phyloP scores from a whole-genome alignment of 768 basidiomycete genomes.

The Chalciporus piperatus region DNA sequence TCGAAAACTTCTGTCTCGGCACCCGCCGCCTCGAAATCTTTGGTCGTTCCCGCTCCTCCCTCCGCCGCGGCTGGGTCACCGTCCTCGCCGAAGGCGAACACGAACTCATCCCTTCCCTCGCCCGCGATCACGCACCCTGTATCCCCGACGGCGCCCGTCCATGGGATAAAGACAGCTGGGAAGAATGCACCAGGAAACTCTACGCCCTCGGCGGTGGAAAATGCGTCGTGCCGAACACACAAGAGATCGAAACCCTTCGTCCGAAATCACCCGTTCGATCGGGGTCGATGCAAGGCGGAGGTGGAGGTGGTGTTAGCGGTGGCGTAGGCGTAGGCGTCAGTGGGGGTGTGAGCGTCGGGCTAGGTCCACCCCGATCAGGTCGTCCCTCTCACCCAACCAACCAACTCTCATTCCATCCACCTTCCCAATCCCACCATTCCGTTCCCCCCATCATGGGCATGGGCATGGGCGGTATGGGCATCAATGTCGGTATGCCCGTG shows the following conservation, averaged over 20 bases:
- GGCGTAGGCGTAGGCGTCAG: conserved; percentile 19
- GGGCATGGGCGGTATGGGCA: conserved; percentile 36
- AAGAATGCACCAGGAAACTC: conserved; percentile 54
- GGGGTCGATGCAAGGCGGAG: conserved; percentile 26
- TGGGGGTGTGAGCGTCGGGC: conserved; percentile 17
- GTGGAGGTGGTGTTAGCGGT: conserved; percentile 27
- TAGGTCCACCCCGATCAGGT: conserved; percentile 17
- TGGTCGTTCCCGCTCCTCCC: conserved; percentile 60
- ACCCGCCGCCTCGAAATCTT: conserved; percentile 89
- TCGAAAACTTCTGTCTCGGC: conserved; percentile 98
- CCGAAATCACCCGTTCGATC: conserved; percentile 78
- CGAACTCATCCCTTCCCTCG: conserved; percentile 41
- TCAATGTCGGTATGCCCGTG: conserved; percentile 36
- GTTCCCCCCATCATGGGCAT: conserved; percentile 43
- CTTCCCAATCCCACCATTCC: conserved; percentile 20
- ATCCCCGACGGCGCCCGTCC: conserved; percentile 31
- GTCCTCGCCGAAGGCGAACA: conserved; percentile 66
- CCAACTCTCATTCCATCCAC: background rate
- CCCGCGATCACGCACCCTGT: conserved; percentile 29
- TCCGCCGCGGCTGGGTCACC: conserved; percentile 93
- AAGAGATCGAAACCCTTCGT: conserved; percentile 80
- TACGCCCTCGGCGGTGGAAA: conserved; percentile 46
- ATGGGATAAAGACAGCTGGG: conserved; percentile 68
- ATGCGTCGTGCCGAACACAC: conserved; percentile 65
- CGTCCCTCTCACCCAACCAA: background rate